Evolutionary conservation across 805 yeast species (phyloP), one percentile per base, ranked within the genome.

Genomic region (Komagataella pseudopastoris): DNA sequence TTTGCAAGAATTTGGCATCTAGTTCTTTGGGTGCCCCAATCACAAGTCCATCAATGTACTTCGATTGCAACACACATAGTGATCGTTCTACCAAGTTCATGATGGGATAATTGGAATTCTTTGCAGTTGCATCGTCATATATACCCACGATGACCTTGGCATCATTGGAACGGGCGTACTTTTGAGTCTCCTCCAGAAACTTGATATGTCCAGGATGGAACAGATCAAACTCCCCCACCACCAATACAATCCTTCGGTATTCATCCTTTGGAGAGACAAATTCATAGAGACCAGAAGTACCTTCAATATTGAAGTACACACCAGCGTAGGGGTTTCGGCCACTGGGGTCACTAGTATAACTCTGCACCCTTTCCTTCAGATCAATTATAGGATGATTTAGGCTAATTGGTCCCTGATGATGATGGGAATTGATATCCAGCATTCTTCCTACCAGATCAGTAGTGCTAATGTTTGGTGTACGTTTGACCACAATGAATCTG

Each of bases 131-230:
- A 62, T 83, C 93, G 61, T 75, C 78, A 57, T 75, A 78, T 20
- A 88, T 62, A 2, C 95, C 96, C 7, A 83, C 87, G 1, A 86
- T 65, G 1, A 88, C 79, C 2, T 68, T 64, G 3, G 78, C 75
- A 7, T 66, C 63, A 2, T 59, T 63, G 14, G 60, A 61, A 4
- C 59, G 55, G 0, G 79, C 76, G 20, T 60, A 56, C 43, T 65
- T 64, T 36, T 71, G 62, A 20, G 84, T 74, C 14, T 70, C 62
- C 52, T 75, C 69, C 55, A 91, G 70, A 7, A 83, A 83, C 57
- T 81, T 84, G 52, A 91, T 87, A 63, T 93, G 97, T 18, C 96
- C 97, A 18, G 96, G 89, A 64, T 88, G 89, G 68, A 93, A 90
- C 51, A 93, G 72, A 65, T 93, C 99, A 69, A 90, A 93, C 1